These are phyloP conservation scores for Colletotrichum musae DNA, from an alignment of 2,329 filamentous ascomycete genomes.

Conservation along the genomic window DNA sequence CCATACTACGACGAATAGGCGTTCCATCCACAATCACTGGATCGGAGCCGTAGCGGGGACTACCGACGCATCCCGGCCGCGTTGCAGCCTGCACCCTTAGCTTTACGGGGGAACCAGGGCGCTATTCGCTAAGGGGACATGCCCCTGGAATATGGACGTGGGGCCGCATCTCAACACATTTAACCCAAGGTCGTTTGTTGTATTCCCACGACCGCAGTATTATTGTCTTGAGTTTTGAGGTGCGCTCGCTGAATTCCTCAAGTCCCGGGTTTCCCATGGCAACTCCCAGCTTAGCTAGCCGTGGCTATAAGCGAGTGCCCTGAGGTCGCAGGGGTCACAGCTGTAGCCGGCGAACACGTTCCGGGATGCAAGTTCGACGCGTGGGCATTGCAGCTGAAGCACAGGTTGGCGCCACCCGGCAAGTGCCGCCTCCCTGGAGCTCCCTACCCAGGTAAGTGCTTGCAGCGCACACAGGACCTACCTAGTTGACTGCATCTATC, in stretches of 20 bases:
- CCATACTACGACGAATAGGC: background rate
- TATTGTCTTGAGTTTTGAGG: slow-evolving; percentile 13
- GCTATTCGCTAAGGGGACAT: slow-evolving; percentile 19
- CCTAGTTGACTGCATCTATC: too few species aligned
- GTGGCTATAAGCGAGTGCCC: background rate
- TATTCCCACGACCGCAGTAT: background rate
- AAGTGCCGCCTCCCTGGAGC: too few species aligned
- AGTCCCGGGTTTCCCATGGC: slow-evolving; percentile 32
- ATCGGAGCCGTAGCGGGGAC: slow-evolving; percentile 23
- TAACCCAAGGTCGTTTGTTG: background rate
- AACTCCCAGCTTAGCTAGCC: slow-evolving; percentile 26
- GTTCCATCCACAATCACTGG: slow-evolving; percentile 8
- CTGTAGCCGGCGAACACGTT: slow-evolving; percentile 22
- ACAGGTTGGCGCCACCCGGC: too few species aligned
- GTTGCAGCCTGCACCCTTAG: background rate
- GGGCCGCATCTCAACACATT: slow-evolving; percentile 20
- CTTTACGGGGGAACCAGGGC: slow-evolving; percentile 27
- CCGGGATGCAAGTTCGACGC: slow-evolving; percentile 38
- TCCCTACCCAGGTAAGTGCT: too few species aligned
- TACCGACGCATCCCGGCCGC: slow-evolving; percentile 29
- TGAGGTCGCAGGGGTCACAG: slow-evolving; percentile 34
- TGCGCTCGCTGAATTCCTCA: slow-evolving; percentile 31
- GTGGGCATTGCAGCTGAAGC: slow-evolving; percentile 27
- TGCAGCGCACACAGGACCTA: too few species aligned
- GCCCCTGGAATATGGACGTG: slow-evolving; percentile 11